Evolutionary conservation across 2,329 filamentous ascomycete genomes (phyloP), one percentile per base, ranked within the genome.

Genomic region (Pseudocercospora cruenta): DNA sequence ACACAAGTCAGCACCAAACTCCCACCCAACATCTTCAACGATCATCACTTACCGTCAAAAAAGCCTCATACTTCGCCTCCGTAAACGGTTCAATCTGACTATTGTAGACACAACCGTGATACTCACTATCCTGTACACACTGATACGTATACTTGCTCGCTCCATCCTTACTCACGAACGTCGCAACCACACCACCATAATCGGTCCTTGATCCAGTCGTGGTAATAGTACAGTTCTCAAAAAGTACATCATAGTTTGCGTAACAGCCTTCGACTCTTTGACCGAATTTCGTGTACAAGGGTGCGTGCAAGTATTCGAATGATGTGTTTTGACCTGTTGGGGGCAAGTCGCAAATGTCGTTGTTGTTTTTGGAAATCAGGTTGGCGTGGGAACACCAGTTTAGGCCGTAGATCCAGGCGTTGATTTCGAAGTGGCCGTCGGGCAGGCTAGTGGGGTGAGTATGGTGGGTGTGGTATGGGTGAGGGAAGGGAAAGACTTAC

Each of bases 301-400:
- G 67, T 0, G 59, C 54, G 43, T 64, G 57, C 58, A 64, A 57
- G 58, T 64, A 68, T 43, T 68, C 63, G 36, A 65, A 49, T 2
- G 28, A 8, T 16, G 28, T 39, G 31, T 26, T 26, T 24, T n/a
- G 31, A 0, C 51, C 51, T 9, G 22, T 55, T 1, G 55, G 55
- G 0, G 55, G 55, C 2, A 24, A 6, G 24, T 33, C 28, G 58
- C 67, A 68, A 36, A 68, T 66, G 45, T 68, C 67, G 21, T 49
- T 21, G 1, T 47, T 51, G 57, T 39, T 24, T 19, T 31, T n/a
- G 22, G 58, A 36, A 21, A 68, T 61, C 12, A 58, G 60, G 64
- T 68, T 68, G 47, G 60, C 26, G 31, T 59, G 21, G 4, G 33
- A 47, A 58, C 64, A 66, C 61, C 63, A 68, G 67, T 66, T 64